Conservation (phyloP, 345 rosid species). For the Rubroshorea leprosula region DNA sequence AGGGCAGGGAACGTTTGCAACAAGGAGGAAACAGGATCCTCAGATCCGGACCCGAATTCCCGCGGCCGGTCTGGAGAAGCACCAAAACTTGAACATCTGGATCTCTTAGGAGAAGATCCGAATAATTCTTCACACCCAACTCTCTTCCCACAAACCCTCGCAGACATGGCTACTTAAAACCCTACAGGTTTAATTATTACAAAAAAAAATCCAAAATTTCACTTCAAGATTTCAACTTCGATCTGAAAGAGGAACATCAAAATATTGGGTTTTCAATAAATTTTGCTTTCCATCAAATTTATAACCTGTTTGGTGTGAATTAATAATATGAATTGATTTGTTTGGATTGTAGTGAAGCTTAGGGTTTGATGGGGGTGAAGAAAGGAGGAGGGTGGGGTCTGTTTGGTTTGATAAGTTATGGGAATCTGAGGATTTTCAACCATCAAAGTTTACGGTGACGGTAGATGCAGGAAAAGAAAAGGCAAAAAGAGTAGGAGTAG, state of each 20-base stretch:
- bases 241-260: neutral
- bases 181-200: slow-evolving; percentile 17
- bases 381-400: neutral
- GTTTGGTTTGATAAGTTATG: neutral
- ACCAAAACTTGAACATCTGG: slow-evolving; percentile 38
- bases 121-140: slow-evolving; percentile 40
- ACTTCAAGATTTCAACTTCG: neutral
- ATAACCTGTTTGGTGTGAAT: neutral
- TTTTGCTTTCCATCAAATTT: neutral
- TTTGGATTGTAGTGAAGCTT: neutral
- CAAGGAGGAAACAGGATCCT: slow-evolving; percentile 32
- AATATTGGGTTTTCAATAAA: neutral
- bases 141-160: slow-evolving; percentile 53
- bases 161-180: slow-evolving; percentile 37
- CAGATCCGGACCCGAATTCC: slow-evolving; percentile 37
- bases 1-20: slow-evolving; percentile 39
- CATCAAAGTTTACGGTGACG: slow-evolving; percentile 5
- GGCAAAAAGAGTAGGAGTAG: neutral
- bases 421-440: neutral
- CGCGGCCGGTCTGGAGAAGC: slow-evolving; percentile 35
- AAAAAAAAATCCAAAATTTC: neutral
- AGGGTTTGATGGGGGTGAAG: slow-evolving; percentile 7
- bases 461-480: slow-evolving; percentile 3
- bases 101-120: slow-evolving; percentile 48
- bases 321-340: neutral